phyloP scores from a whole-genome alignment of 352 stramenopile species.

The Globisporangium echinulatum region DNA sequence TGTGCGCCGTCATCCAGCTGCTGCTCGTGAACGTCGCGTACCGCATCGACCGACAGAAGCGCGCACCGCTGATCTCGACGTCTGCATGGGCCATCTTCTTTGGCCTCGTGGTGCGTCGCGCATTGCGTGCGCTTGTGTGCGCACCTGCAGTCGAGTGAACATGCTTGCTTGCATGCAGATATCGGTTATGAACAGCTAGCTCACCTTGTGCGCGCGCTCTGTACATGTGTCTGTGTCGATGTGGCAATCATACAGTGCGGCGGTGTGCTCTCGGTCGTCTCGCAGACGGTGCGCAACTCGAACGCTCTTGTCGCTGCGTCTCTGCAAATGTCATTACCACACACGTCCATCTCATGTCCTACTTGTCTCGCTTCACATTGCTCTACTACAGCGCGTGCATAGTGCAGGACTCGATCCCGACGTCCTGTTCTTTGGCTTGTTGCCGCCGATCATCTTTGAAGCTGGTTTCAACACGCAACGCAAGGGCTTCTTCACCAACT shows the following conservation, averaged over 20 bases:
- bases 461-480: slow-evolving; percentile 58
- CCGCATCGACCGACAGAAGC: slow-evolving; percentile 33
- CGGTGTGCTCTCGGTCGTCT: slow-evolving; percentile 21
- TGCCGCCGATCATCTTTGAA: slow-evolving; percentile 64
- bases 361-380: too few species aligned
- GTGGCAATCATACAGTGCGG: slow-evolving; percentile 16
- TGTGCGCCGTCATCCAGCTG: slow-evolving; percentile 40
- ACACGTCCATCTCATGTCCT: too few species aligned
- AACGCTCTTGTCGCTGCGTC: neutral
- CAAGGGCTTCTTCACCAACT: slow-evolving; percentile 52
- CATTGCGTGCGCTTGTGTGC: too few species aligned
- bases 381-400: slow-evolving; percentile 10
- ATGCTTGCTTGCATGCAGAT: too few species aligned
- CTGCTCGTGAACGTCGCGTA: slow-evolving; percentile 52
- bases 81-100: slow-evolving; percentile 51
- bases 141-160: too few species aligned
- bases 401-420: slow-evolving; percentile 35
- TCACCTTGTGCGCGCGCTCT: too few species aligned
- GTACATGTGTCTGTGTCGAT: neutral
- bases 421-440: slow-evolving; percentile 49
- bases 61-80: slow-evolving; percentile 33
- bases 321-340: neutral
- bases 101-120: slow-evolving; percentile 27
- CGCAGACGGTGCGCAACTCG: slow-evolving; percentile 10
- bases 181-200: too few species aligned